Conservation (phyloP, 306 rosid species). For the Sphenostylis stenocarpa region DNA sequence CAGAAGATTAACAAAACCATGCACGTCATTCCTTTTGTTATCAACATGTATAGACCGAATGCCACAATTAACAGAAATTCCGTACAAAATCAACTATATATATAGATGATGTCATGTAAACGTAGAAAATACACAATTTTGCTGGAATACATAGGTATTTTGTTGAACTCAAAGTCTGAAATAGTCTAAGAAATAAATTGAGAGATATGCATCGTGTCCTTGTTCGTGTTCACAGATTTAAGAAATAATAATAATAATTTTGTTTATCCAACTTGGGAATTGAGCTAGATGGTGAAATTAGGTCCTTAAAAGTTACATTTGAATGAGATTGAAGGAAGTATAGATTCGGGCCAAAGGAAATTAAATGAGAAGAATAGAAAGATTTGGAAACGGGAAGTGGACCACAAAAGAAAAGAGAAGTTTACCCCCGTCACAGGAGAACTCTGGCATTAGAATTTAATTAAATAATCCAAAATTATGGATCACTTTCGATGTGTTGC, state of each 20-base stretch:
- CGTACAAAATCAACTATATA: neutral
- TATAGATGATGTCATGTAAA: neutral
- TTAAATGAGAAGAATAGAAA: constrained; percentile 21
- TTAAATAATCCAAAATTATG: constrained; percentile 15
- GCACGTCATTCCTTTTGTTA: neutral
- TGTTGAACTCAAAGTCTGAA: neutral
- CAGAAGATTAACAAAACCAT: neutral
- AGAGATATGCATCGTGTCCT: neutral
- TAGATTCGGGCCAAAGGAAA: constrained; percentile 14
- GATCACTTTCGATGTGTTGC: constrained; percentile 31
- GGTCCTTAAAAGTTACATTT: neutral
- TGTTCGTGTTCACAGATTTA: neutral
- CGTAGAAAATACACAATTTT: neutral
- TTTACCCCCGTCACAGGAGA: constrained; percentile 27
- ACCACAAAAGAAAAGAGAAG: constrained; percentile 33
- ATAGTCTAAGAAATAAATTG: neutral
- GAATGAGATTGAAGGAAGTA: neutral
- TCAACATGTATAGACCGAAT: neutral
- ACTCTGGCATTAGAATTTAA: constrained; percentile 23
- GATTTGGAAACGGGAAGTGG: constrained; percentile 20
- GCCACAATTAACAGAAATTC: neutral
- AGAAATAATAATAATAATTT: neutral
- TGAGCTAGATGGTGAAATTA: neutral
- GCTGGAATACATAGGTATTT: neutral
- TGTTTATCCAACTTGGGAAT: neutral